These are phyloP conservation scores for Phytophthora sp. DNA, from an alignment of 352 stramenopile genomes.

Conservation along the genomic window DNA sequence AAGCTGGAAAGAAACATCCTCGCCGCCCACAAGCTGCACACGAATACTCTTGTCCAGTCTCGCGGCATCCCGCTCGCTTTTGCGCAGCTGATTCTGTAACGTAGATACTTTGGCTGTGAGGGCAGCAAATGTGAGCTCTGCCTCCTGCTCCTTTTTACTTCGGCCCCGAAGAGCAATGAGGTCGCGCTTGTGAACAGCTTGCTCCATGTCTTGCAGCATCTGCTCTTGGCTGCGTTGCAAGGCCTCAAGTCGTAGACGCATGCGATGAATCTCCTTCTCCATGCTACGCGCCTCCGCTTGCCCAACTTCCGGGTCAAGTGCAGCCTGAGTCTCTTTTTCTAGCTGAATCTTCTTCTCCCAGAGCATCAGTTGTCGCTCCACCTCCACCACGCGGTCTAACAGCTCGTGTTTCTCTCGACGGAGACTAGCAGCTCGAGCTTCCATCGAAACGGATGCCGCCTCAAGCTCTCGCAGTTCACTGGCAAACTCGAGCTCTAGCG, in stretches of 20 bases:
- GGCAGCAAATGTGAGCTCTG: constrained; percentile 82
- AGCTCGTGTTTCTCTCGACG: constrained; percentile 89
- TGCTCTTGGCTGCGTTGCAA: constrained; percentile 92
- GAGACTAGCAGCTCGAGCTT: constrained; percentile 74
- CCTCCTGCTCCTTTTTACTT: constrained; percentile 74
- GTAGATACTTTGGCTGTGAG: constrained; percentile 88
- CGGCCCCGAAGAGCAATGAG: constrained; percentile 90
- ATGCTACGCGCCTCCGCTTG: constrained; percentile 92
- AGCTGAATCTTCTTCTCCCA: constrained; percentile 98
- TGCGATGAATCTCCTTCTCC: constrained; percentile 96
- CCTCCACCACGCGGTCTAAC: constrained; percentile 90
- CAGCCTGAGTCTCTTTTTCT: constrained; percentile 95
- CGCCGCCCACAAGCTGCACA: constrained; percentile 55
- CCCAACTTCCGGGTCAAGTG: constrained; percentile 92
- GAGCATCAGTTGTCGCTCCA: constrained; percentile 93
- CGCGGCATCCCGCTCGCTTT: constrained; percentile 66
- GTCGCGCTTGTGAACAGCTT: constrained; percentile 93
- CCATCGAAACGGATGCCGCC: constrained; percentile 68
- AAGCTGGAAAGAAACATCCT: constrained; percentile 78
- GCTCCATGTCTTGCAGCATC: constrained; percentile 95
- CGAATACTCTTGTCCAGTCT: constrained; percentile 76
- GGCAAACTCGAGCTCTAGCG: constrained; percentile 92
- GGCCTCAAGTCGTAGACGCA: constrained; percentile 92
- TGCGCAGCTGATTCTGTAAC: constrained; percentile 74
- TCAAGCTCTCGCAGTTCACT: constrained; percentile 93